Evolutionary conservation across 306 rosid genomes (phyloP).

Genomic region (Cucumis sativus): DNA sequence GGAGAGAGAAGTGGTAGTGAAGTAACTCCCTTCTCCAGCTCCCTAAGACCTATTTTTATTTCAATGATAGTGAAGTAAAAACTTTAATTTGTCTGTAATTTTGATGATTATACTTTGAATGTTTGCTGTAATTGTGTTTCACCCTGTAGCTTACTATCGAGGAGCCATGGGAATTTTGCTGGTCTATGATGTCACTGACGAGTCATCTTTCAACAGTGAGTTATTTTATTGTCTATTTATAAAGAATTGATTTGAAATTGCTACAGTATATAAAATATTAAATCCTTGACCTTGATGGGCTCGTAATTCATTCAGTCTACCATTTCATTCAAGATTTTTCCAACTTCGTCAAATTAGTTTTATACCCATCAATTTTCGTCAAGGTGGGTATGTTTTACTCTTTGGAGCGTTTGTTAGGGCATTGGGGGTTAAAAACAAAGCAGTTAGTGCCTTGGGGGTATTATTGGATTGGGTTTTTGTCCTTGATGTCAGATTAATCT

Average conservation of each 20-base stretch:
- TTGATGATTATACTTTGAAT: not conserved
- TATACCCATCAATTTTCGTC: not conserved
- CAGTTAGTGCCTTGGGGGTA: not conserved
- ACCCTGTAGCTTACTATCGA: conserved; percentile 67
- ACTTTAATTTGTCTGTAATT: not conserved
- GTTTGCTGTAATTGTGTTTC: not conserved
- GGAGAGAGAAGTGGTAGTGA: not conserved
- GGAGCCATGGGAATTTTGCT: conserved; percentile 89
- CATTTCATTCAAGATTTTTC: not conserved
- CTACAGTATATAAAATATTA: not conserved
- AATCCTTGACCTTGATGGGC: not conserved
- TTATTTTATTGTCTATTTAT: conserved; percentile 14
- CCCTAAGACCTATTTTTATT: not conserved
- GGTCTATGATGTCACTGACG: conserved; percentile 80
- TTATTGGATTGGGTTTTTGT: not conserved
- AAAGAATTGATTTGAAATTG: not conserved
- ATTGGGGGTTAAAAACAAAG: too few relatives aligned
- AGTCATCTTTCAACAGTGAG: conserved; percentile 69
- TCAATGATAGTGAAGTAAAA: not conserved
- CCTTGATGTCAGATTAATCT: not conserved
- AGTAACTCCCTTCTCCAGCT: not conserved
- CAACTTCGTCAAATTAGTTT: conserved; percentile 1
- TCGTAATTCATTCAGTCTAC: not conserved
- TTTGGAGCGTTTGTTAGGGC: not conserved
- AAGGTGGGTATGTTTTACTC: not conserved